A percentile compares a stretch with the other conserved stretches of the same genome.
Evolutionary conservation across 805 yeast species (phyloP).

Genomic region (Teunomyces aglyptinius): DNA sequence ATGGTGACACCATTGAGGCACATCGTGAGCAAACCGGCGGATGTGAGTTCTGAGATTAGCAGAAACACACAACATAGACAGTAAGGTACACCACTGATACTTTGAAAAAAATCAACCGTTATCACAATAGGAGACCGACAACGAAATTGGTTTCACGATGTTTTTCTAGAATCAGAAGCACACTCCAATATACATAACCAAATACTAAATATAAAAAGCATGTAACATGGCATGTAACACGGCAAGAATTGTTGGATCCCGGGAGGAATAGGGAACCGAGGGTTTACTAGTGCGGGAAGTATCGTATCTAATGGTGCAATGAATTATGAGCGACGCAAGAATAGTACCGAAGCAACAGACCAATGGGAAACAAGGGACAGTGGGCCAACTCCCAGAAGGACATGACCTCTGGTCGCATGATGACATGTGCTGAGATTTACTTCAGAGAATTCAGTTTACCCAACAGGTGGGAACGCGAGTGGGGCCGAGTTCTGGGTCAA

Average conservation of each 20-base stretch:
- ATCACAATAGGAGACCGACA: background rate
- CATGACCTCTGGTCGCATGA: conserved; percentile 4
- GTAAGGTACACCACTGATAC: background rate
- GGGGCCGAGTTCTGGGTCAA: conserved; percentile 3
- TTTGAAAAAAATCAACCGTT: background rate
- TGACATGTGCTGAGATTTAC: conserved; percentile 2
- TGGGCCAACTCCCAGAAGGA: background rate
- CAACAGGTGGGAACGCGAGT: background rate
- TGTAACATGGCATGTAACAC: background rate
- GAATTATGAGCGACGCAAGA: conserved; percentile 1
- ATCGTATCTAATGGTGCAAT: background rate
- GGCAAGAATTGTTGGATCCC: background rate
- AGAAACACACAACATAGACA: background rate
- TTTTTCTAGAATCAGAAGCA: conserved; percentile 1
- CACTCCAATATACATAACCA: background rate
- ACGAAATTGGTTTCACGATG: background rate
- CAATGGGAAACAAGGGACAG: background rate
- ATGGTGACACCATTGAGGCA: conserved; percentile 95
- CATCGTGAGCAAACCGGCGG: conserved; percentile 93
- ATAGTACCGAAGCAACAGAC: background rate
- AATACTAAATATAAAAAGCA: background rate
- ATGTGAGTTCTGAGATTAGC: conserved; percentile 6
- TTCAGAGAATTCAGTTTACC: conserved; percentile 1
- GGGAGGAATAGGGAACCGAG: background rate
- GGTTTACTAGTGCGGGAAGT: background rate